A percentile compares a stretch with the other conserved stretches of the same genome.
phyloP scores from a whole-genome alignment of 2,329 filamentous ascomycete genomes.

The Xylariaceae sp. region DNA sequence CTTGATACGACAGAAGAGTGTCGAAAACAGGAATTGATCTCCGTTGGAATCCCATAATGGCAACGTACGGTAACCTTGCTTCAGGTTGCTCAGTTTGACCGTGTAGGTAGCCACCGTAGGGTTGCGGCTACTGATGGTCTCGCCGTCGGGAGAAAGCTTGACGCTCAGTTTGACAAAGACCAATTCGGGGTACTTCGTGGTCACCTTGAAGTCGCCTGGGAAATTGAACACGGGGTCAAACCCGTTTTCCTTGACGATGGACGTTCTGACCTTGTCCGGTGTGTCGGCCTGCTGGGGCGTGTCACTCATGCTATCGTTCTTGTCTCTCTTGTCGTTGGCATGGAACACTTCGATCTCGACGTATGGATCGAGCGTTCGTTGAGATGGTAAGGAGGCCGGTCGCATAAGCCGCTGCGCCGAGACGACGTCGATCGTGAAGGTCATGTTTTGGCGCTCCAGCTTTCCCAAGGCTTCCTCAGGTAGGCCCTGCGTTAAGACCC shows the following conservation, averaged over 20 bases:
- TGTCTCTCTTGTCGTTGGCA: conserved; percentile 88
- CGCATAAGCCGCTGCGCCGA: conserved; percentile 93
- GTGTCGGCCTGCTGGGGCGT: conserved; percentile 42
- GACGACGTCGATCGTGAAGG: conserved; percentile 81
- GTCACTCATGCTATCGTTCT: conserved; percentile 66
- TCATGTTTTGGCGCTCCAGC: conserved; percentile 74
- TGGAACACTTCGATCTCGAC: conserved; percentile 93
- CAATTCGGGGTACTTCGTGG: conserved; percentile 90
- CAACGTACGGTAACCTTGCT: conserved; percentile 87
- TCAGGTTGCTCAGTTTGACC: conserved; percentile 82
- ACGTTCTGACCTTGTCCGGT: conserved; percentile 73
- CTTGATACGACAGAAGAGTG: conserved; percentile 83
- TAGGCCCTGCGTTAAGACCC: conserved; percentile 51
- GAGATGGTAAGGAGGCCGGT: conserved; percentile 64
- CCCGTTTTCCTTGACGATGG: conserved; percentile 78
- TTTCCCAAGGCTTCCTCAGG: conserved; percentile 53
- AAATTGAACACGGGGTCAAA: conserved; percentile 89
- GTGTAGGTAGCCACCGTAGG: conserved; percentile 80
- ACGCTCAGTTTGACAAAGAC: conserved; percentile 93
- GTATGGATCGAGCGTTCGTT: conserved; percentile 80
- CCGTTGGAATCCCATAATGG: conserved; percentile 84
- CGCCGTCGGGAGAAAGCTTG: conserved; percentile 75
- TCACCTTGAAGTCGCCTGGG: conserved; percentile 71
- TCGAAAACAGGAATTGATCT: conserved; percentile 91
- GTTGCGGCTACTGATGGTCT: conserved; percentile 58